Base-by-base conservation (phyloP, 2,329 filamentous ascomycete species). In the Ophiostoma angusticollis region DNA sequence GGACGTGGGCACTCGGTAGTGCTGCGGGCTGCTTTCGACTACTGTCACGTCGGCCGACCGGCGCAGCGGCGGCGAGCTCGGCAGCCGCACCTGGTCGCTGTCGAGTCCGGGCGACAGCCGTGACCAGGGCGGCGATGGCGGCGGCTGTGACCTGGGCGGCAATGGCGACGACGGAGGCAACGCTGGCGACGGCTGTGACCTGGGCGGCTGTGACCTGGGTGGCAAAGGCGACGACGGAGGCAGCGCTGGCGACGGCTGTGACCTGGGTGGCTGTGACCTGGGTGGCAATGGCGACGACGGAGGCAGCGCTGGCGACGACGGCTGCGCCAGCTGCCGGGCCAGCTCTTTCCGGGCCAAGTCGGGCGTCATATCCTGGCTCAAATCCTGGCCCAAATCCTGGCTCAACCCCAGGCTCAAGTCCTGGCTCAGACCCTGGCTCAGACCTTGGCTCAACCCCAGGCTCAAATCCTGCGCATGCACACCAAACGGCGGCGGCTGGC, bases 61-160 rank as follows among this genome's bases (percentile, higher is more conserved):
- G 2, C 35, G 9, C 5, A 23, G 27, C 11, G 45, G 9, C 5
- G 22, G 27, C 11, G 45, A 42, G 30, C 38, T 38, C 4, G 45
- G 42, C n/a, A 43, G 21, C 3, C 6, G 18, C 14, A 43, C 19
- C 17, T 31, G 4, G n/a, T n/a, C 11, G 22, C 31, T 21, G 9
- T 22, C 13, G 6, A 25, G 16, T 17, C 18, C 31, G 14, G 41
- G 39, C 7, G 45, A 45, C 11, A 17, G 37, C n/a, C n/a, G n/a
- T n/a, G n/a, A n/a, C n/a, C n/a, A n/a, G n/a, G n/a, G n/a, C n/a
- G n/a, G n/a, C n/a, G 11, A 24, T 34, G 7, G 31, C 30, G 34
- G 29, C 28, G 28, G 23, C 23, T 24, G 23, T 11, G 23, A 11
- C 23, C 11, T 6, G 6, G 23, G 23, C 23, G 11, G 23, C 6